Evolutionary conservation across 352 stramenopile species (phyloP), one percentile per base, ranked within the genome.

Genomic region (Lagenidium giganteum): DNA sequence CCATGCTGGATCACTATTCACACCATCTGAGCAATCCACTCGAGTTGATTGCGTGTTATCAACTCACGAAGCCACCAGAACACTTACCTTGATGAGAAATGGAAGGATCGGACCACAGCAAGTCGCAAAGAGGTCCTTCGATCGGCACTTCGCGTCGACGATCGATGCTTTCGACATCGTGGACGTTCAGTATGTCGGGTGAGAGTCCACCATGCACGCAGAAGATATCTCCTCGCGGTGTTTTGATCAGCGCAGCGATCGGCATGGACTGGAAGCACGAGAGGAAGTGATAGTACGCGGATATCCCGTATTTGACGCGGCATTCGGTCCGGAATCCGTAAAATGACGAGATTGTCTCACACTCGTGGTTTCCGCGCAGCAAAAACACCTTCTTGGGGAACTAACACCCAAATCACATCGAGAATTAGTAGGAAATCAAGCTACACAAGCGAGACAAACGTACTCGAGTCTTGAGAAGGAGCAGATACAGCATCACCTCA

Each of bases 291-390:
- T 86, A 85, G 47, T 93, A 93, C 1, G 58, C 67, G 12, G 75
- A 88, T 11, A 90, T 68, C 0, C 81, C 77, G 48, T 93, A 93
- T 51, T 93, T 93, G 27, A 69, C 56, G 13, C 69, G 72, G 41
- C 81, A 93, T 64, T 93, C 81, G 27, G 68, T 70, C 23, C 81
- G 75, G 38, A 93, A 93, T 18, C 80, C 80, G 41, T 93, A 93
- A 44, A 90, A 90, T 14, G 75, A 87, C 24, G 81, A 93, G 37
- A 93, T 88, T 16, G 77, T 82, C 61, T 93, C 81, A 34, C 77
- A 93, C 42, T 93, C 77, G 57, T 93, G 77, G 41, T 93, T 93
- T 20, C 77, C 81, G 11, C 81, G 77, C 23, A 93, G 57, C 16
- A 90, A 35, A 18, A 86, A 54, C 1, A 93, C 68, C 31, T 83